Evolutionary conservation across 129 eudicot species (phyloP), one percentile per base, ranked within the genome.

Genomic region (Pseudognaphalium luteoalbum): DNA sequence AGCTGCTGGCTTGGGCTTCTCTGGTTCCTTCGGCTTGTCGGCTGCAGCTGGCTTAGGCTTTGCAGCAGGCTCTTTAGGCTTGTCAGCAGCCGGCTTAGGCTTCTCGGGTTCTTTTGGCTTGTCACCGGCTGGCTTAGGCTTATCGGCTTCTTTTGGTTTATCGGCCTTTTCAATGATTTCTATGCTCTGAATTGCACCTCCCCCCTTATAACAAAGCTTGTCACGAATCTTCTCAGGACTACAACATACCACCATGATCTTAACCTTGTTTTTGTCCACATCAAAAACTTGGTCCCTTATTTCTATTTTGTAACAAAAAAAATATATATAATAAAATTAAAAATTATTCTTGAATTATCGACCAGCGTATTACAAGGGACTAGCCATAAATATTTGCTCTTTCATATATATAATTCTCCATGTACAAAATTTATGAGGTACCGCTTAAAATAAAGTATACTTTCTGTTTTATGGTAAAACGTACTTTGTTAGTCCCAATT

Each of bases 221-320:
- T 87, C 88, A 32, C 86, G 83, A 34, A 87, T 81, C 61, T 74
- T 81, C 37, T 87, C 88, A 7, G 91, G 91, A 67, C 81, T 84
- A 83, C 91, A 87, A 68, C 91, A 87, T n/a, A 87, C 82, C 76
- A 87, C 91, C 10, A 73, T 84, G 70, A 87, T 66, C 59, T 63
- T 81, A 66, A 87, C 91, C 69, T 74, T 81, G 78, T 87, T 87
- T n/a, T 76, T 37, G 69, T 84, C 86, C 69, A 84, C 91, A 73
- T 87, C 88, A 73, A 64, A 84, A 12, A 81, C 76, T 54, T 87
- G 91, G 81, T 84, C 81, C 60, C 82, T 85, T 50, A 87, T 87
- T 79, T 87, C 90, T 85, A 59, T 39, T 70, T 41, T 32, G 6
- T 47, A 73, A 65, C 60, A 65, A 41, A 35, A 33, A 54, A 6